Evolutionary conservation across 257 asterid genomes (phyloP).

Genomic region (Jaltomata sinuosa): DNA sequence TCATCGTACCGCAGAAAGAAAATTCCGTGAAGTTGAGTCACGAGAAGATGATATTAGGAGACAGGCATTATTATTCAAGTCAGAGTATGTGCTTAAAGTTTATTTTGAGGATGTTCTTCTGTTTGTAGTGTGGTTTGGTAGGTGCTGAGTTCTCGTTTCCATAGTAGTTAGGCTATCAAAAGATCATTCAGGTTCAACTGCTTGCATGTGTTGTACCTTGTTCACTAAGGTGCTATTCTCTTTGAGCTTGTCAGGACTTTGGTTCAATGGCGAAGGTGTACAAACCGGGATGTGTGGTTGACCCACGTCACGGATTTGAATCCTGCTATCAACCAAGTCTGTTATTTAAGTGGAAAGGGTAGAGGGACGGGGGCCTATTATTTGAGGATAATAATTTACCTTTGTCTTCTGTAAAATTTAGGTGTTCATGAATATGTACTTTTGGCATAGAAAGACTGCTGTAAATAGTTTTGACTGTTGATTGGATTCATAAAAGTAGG

Average conservation of each 20-base stretch:
- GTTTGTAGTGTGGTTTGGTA: background rate
- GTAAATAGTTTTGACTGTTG: background rate
- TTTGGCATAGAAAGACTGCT: background rate
- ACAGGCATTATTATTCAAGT: slow-evolving; percentile 48
- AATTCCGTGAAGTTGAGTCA: slow-evolving; percentile 80
- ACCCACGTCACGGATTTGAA: background rate
- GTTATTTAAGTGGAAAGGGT: background rate
- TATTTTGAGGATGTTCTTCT: background rate
- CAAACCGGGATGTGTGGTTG: background rate
- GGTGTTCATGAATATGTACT: background rate
- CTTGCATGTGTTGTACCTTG: background rate
- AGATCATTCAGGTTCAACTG: background rate
- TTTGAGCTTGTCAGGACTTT: background rate
- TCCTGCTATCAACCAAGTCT: background rate
- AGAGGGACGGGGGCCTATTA: background rate
- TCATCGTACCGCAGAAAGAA: slow-evolving; percentile 83
- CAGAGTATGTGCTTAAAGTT: slow-evolving; percentile 54
- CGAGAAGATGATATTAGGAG: slow-evolving; percentile 95
- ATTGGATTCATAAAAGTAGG: background rate
- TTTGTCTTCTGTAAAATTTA: background rate
- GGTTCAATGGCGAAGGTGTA: background rate
- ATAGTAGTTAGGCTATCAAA: background rate
- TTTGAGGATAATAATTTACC: background rate
- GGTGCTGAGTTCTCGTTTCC: background rate
- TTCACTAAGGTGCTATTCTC: background rate